Evolutionary conservation across 208 protist genomes (phyloP).

Genomic region (Acanthamoeba royreba): DNA sequence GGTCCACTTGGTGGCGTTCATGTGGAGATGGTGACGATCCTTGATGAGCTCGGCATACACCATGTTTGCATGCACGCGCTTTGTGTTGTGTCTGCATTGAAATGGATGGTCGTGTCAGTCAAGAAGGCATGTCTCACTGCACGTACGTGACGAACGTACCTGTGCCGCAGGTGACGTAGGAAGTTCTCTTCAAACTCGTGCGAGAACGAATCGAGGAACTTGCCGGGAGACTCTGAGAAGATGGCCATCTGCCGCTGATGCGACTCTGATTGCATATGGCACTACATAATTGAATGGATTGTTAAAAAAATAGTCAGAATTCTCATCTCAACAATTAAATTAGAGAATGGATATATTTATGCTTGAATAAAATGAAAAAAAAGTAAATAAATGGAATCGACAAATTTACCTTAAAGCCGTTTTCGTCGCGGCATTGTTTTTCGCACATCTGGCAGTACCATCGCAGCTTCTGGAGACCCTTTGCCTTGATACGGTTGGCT

Average conservation of each 20-base stretch:
- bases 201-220: constrained; percentile 80
- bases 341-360: too few relatives aligned
- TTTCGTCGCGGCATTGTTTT: constrained; percentile 82
- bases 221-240: constrained; percentile 71
- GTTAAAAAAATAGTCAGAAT: background rate
- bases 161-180: constrained; percentile 68
- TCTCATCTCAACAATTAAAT: too few relatives aligned
- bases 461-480: constrained; percentile 86
- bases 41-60: constrained; percentile 87
- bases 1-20: constrained; percentile 83
- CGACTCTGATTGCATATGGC: constrained; percentile 80
- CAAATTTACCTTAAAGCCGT: constrained; percentile 83
- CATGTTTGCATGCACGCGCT: constrained; percentile 76
- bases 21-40: constrained; percentile 84
- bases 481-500: constrained; percentile 85
- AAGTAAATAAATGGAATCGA: too few relatives aligned
- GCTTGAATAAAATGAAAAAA: too few relatives aligned
- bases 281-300: constrained; percentile 59
- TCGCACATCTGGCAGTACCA: constrained; percentile 92
- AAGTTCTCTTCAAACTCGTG: constrained; percentile 82
- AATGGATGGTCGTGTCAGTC: too few relatives aligned
- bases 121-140: background rate
- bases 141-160: too few relatives aligned
- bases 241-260: constrained; percentile 86
- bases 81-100: constrained; percentile 54